Evolutionary conservation across 2,329 filamentous ascomycete genomes (phyloP).

Genomic region (Colletotrichum chrysophilum): DNA sequence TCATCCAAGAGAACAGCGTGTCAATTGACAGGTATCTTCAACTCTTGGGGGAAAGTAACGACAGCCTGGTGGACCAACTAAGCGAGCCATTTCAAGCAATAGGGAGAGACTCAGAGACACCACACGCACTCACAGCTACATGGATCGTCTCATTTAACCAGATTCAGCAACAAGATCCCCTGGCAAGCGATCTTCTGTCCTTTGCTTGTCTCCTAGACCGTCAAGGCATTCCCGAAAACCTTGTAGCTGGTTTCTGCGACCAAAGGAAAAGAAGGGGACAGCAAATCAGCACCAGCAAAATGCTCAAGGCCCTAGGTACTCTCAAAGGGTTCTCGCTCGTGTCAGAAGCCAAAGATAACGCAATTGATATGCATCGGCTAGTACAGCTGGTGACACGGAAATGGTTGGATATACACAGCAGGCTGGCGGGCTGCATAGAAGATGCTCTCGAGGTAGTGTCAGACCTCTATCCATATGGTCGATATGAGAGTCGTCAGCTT

Average conservation of each 20-base stretch:
- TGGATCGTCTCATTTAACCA: constrained; percentile 33
- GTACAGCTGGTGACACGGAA: background rate
- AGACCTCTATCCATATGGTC: constrained; percentile 20
- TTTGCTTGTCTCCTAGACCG: constrained; percentile 51
- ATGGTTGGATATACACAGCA: background rate
- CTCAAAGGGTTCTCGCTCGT: background rate
- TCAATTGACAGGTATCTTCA: constrained; percentile 29
- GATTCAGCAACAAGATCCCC: constrained; percentile 32
- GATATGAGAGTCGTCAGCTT: constrained; percentile 8
- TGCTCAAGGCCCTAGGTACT: background rate
- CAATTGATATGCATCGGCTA: constrained; percentile 30
- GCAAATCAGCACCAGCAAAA: background rate
- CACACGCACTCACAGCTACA: constrained; percentile 29
- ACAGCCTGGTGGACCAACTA: constrained; percentile 25
- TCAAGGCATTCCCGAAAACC: constrained; percentile 42
- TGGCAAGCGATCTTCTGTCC: constrained; percentile 46
- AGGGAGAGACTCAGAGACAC: constrained; percentile 30
- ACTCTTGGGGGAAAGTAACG: constrained; percentile 28
- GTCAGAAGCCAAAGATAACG: background rate
- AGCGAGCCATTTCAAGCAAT: constrained; percentile 34
- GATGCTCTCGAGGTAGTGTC: constrained; percentile 6
- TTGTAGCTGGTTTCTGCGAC: constrained; percentile 26
- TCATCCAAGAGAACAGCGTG: constrained; percentile 35
- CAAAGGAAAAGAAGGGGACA: background rate
- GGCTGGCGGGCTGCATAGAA: background rate